Evolutionary conservation across 768 basidiomycete genomes (phyloP).

Genomic region (Asterophora parasitica): DNA sequence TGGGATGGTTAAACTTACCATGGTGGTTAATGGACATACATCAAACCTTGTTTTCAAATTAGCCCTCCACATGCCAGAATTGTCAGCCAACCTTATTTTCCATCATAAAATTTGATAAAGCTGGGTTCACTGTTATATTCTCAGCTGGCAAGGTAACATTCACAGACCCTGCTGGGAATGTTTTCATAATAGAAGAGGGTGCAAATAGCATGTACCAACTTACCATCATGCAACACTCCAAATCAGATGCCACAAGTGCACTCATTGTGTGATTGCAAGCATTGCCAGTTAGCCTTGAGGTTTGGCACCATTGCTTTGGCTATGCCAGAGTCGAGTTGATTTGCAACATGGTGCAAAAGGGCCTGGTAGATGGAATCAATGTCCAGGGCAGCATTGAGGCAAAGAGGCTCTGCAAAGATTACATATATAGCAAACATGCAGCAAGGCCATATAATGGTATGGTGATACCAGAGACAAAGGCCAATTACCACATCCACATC

Average conservation of each 20-base stretch:
- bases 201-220: background rate
- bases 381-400: slow-evolving; percentile 5
- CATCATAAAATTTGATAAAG: background rate
- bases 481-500: no score
- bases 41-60: background rate
- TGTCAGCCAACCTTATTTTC: slow-evolving; percentile 3
- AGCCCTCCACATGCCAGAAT: background rate
- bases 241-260: background rate
- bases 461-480: no score
- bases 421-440: no score
- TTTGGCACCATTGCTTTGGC: slow-evolving; percentile 24
- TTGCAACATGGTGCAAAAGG: slow-evolving; percentile 9
- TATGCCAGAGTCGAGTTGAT: slow-evolving; percentile 16
- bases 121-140: background rate
- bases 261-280: slow-evolving; percentile 11
- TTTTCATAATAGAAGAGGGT: background rate
- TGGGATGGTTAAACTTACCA: background rate
- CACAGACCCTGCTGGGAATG: background rate
- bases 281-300: slow-evolving; percentile 16
- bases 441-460: no score
- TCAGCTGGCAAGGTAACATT: background rate
- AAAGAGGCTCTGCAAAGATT: slow-evolving; percentile 20
- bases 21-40: background rate
- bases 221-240: background rate
- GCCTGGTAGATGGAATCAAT: slow-evolving; percentile 18